A percentile compares a stretch with the other conserved stretches of the same genome.
Evolutionary conservation across 352 stramenopile species (phyloP).

Genomic region (Thraustochytrium sp.): DNA sequence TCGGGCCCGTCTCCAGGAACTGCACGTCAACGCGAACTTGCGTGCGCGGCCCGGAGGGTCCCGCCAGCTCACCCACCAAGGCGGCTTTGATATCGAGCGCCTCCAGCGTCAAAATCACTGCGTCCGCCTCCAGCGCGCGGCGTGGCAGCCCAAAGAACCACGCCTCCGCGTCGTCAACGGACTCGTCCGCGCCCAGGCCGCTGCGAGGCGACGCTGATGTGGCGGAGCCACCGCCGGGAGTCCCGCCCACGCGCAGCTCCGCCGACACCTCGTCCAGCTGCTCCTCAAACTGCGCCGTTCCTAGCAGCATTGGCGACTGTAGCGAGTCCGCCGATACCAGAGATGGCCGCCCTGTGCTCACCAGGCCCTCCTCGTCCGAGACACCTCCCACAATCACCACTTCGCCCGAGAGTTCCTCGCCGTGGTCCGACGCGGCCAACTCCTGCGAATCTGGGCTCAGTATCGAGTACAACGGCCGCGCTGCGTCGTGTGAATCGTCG

Average conservation of each 20-base stretch:
- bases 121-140: not conserved
- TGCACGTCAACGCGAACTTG: not conserved
- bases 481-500: not conserved
- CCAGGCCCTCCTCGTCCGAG: not conserved
- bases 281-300: not conserved
- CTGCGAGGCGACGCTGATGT: not conserved
- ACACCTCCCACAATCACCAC: not conserved
- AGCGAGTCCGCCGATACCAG: not conserved
- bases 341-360: not conserved
- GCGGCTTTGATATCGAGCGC: not conserved
- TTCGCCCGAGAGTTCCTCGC: not conserved
- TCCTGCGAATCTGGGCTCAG: not conserved
- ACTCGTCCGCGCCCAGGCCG: not conserved
- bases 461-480: not conserved
- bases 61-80: not conserved
- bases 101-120: not conserved
- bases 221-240: not conserved
- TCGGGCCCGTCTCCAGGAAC: not conserved
- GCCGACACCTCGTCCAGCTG: not conserved
- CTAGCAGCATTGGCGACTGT: not conserved
- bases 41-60: not conserved
- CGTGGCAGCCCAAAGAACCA: slow-evolving; percentile 3
- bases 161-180: not conserved
- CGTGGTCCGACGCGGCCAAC: too few relatives aligned
- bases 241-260: not conserved